Evolutionary conservation across 345 rosid species (phyloP).

Genomic region (Crucihimalaya himalaica): DNA sequence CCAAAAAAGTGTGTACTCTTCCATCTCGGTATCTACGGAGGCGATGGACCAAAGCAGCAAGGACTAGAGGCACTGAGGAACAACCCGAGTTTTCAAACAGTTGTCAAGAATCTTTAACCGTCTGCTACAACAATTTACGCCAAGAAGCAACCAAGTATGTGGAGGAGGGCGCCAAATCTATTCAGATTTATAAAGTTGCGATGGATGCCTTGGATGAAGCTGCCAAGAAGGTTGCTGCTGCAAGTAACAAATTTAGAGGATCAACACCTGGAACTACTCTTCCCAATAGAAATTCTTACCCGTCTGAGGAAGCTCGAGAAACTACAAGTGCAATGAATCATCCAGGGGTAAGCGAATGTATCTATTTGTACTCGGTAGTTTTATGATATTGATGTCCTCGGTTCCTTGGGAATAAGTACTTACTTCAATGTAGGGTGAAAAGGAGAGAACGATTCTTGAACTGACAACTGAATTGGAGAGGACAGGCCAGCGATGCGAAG

Average conservation of each 20-base stretch:
- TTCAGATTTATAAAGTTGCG: constrained; percentile 67
- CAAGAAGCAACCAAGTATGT: constrained; percentile 76
- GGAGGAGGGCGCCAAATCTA: constrained; percentile 82
- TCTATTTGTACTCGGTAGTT: constrained; percentile 5
- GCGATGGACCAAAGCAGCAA: constrained; percentile 86
- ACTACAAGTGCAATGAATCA: constrained; percentile 41
- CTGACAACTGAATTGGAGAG: constrained; percentile 65
- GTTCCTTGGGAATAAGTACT: constrained; percentile 16
- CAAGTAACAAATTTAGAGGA: constrained; percentile 50
- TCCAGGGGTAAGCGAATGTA: constrained; percentile 51
- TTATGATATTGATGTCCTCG: not conserved
- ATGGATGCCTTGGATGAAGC: constrained; percentile 75
- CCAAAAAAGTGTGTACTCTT: constrained; percentile 65
- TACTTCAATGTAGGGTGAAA: constrained; percentile 52
- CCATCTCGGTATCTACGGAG: constrained; percentile 66
- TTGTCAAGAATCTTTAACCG: constrained; percentile 56
- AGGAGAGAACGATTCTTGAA: constrained; percentile 66
- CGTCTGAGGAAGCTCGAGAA: constrained; percentile 46
- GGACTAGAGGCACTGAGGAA: constrained; percentile 45
- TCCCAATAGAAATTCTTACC: constrained; percentile 51
- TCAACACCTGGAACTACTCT: constrained; percentile 32
- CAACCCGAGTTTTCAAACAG: constrained; percentile 47
- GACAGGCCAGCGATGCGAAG: constrained; percentile 67
- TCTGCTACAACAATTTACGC: constrained; percentile 64
- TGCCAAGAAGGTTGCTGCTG: constrained; percentile 58